Evolutionary conservation across 805 yeast species (phyloP).

Genomic region (Wickerhamomyces sydowiorum): DNA sequence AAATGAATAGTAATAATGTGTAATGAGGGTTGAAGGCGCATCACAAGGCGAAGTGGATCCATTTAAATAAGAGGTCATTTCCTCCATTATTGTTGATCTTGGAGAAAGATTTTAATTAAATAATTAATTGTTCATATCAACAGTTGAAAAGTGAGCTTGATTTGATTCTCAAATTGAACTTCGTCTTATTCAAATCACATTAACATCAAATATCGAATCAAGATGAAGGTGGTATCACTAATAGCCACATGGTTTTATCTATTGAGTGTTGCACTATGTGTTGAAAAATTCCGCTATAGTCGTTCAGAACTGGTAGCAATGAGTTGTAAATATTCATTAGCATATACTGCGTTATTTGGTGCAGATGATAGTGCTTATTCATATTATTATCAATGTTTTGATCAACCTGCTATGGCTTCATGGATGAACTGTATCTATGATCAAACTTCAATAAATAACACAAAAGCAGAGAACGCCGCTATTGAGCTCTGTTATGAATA

Average conservation of each 20-base stretch:
- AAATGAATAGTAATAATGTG: too few relatives aligned
- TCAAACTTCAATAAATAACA: not conserved
- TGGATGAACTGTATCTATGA: slow-evolving; percentile 15
- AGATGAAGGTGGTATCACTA: too few relatives aligned
- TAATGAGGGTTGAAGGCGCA: too few relatives aligned
- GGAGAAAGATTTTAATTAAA: too few relatives aligned
- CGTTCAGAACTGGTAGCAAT: not conserved
- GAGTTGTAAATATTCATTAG: not conserved
- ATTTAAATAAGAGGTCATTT: too few relatives aligned
- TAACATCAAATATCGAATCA: not conserved
- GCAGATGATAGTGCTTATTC: not conserved
- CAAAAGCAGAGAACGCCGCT: slow-evolving; percentile 6
- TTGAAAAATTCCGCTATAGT: not conserved
- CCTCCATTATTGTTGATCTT: too few relatives aligned
- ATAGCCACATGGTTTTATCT: too few relatives aligned
- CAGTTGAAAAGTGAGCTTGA: too few relatives aligned
- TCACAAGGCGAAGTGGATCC: too few relatives aligned
- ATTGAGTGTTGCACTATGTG: not conserved
- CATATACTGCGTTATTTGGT: not conserved
- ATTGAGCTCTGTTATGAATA: slow-evolving; percentile 17
- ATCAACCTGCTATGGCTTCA: slow-evolving; percentile 15
- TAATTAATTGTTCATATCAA: too few relatives aligned
- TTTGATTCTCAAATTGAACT: too few relatives aligned
- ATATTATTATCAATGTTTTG: slow-evolving; percentile 13
- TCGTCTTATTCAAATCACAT: too few relatives aligned